Base-by-base conservation (phyloP, 495 filamentous ascomycete genomes). In the Staphylotrichum tortipilum region DNA sequence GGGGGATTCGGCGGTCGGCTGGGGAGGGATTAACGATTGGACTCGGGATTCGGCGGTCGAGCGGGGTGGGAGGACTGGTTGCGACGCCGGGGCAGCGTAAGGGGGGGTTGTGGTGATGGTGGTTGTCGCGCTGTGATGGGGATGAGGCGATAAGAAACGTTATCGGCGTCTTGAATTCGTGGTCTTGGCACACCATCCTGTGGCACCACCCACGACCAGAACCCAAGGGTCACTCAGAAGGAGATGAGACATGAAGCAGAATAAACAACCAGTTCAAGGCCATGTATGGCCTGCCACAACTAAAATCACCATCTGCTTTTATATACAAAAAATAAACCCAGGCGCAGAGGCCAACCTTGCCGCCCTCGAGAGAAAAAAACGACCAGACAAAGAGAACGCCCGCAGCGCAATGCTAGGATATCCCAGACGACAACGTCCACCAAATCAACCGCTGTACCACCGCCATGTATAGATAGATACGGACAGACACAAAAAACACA, bases 81-180 rank as follows among this genome's bases (percentile, higher is more conserved):
- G n/a, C n/a, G n/a, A n/a, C n/a, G n/a, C n/a, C n/a, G n/a, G n/a
- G n/a, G n/a, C n/a, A n/a, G n/a, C n/a, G n/a, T n/a, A n/a, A n/a
- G n/a, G n/a, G n/a, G n/a, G n/a, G 9, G 19, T 23, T 22, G 21
- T 15, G 38, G 34, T 30, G 34, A 9, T 41, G 36, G 14, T 43
- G 26, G 31, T 31, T 21, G 15, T 38, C 23, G 36, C 38, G 15
- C 4, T 15, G n/a, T 42, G 29, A n/a, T 9, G 17, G 21, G 21
- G 23, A 12, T 53, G 29, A 11, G 23, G 10, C 40, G 53, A 55
- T 55, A 55, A 55, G 53, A 17, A 28, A 37, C 33, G 40, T 50
- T 55, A 55, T 55, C 53, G 30, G 47, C 23, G 4, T 11, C 7
- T 4, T 11, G 10, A n/a, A n/a, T n/a, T n/a, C n/a, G n/a, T n/a